phyloP scores from a whole-genome alignment of 2,329 filamentous ascomycete species.

The Cercospora sesami region DNA sequence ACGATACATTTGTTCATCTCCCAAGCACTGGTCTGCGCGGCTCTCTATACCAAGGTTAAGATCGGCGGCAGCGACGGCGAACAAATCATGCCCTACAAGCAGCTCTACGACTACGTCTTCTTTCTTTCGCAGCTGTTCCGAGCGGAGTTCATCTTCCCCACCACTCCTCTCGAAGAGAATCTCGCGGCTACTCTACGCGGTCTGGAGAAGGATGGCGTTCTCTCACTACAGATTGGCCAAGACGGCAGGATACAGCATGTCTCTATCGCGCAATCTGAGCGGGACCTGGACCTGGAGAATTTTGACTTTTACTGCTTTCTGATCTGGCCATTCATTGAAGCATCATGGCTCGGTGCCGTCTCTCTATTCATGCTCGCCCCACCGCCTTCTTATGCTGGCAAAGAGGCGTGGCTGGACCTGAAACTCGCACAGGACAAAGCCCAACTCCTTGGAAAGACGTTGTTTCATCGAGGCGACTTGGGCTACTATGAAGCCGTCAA shows the following conservation, averaged over 20 bases:
- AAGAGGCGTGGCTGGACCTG: slow-evolving; percentile 67
- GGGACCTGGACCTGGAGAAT: slow-evolving; percentile 80
- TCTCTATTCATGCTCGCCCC: slow-evolving; percentile 84
- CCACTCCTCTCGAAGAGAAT: slow-evolving; percentile 77
- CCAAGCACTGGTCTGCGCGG: slow-evolving; percentile 83
- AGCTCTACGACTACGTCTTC: slow-evolving; percentile 74
- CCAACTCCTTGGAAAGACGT: slow-evolving; percentile 79
- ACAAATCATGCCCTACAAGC: slow-evolving; percentile 65
- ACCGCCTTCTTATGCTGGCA: slow-evolving; percentile 45
- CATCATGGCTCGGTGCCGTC: slow-evolving; percentile 86
- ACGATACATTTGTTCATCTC: slow-evolving; percentile 97
- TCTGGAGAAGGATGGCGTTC: slow-evolving; percentile 75
- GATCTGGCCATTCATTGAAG: slow-evolving; percentile 97
- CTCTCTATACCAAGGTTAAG: slow-evolving; percentile 89
- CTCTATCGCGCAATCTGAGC: slow-evolving; percentile 74
- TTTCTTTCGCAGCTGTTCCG: slow-evolving; percentile 94
- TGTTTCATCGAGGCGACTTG: slow-evolving; percentile 96
- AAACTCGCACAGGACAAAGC: slow-evolving; percentile 65
- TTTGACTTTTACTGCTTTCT: slow-evolving; percentile 99
- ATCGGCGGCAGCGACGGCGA: slow-evolving; percentile 76
- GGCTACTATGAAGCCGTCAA: slow-evolving; percentile 98
- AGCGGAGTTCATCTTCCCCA: slow-evolving; percentile 94
- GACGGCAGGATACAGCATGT: slow-evolving; percentile 60
- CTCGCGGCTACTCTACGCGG: slow-evolving; percentile 75
- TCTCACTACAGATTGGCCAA: slow-evolving; percentile 63